A percentile compares a stretch with the other conserved stretches of the same genome.
phyloP scores from a whole-genome alignment of 2,329 filamentous ascomycete genomes.

The Fusarium tricinctum region DNA sequence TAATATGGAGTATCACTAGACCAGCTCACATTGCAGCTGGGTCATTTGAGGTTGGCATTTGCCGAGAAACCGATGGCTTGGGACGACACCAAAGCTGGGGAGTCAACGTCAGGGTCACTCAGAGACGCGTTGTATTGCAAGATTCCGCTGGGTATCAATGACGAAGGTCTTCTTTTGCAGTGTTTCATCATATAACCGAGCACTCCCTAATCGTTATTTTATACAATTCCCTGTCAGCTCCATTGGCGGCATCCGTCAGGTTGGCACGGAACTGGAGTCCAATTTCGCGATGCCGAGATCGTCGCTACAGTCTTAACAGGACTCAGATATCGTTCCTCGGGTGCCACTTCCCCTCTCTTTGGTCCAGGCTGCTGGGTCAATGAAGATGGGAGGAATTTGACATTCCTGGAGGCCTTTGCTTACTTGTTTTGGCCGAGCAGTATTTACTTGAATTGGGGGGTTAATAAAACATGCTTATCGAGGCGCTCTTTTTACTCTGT shows the following conservation, averaged over 20 bases:
- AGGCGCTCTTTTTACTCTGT: no score
- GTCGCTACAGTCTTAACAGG: conserved; percentile 27
- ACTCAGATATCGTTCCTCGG: conserved; percentile 17
- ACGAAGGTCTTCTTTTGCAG: background rate
- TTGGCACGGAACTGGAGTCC: conserved; percentile 19
- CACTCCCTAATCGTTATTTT: background rate
- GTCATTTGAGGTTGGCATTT: background rate
- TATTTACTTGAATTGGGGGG: no score
- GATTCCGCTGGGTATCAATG: conserved; percentile 10
- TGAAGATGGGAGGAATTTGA: no score
- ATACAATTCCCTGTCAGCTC: conserved; percentile 10
- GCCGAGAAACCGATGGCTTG: background rate
- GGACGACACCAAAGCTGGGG: conserved; percentile 10
- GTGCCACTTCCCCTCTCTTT: conserved; percentile 15
- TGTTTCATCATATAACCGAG: conserved; percentile 5
- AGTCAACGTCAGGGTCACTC: conserved; percentile 25
- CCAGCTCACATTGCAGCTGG: background rate
- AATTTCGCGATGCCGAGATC: conserved; percentile 26
- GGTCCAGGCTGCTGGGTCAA: conserved; percentile 2
- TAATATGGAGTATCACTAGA: no score
- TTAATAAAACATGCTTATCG: no score
- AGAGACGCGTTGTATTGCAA: conserved; percentile 26
- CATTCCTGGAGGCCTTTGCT: no score
- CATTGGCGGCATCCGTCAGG: conserved; percentile 10
- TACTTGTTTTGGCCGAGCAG: no score